Base-by-base conservation (phyloP, 225 moss, liverwort and hornwort genomes). In the Pseudisothecium myosuroides region DNA sequence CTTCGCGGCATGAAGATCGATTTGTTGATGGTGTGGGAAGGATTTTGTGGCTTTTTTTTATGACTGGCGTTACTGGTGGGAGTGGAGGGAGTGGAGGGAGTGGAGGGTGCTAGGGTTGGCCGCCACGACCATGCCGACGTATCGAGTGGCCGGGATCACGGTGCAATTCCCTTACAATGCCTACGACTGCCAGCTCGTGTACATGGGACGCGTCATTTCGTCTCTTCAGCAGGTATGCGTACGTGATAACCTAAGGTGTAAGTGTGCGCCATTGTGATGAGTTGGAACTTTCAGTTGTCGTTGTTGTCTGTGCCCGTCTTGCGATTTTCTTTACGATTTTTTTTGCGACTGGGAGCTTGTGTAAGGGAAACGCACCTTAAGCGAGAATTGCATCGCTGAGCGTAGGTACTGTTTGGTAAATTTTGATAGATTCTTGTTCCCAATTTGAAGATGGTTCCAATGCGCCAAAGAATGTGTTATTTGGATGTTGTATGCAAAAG, bases 131-230 rank as follows among this genome's bases (percentile, higher is more conserved):
- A 99, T 99, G 98, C 98, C 98, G 81, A 90, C 92, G 14, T 99
- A 99, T 88, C 95, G 88, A 86, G 91, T 99, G 52, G 95, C 90
- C 64, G 97, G 97, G 58, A 92, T 99, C 80, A 87, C 89, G 76
- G 98, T 99, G 63, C 91, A 96, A 82, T 99, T 99, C 79, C 98
- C 98, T 23, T 96, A 96, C 86, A 85, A 95, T 93, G 98, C 98
- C n/a, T 99, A 99, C 88, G 98, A 99, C 84, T 99, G 97, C 89
- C 98, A 99, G 90, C 95, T 99, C 49, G 96, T 99, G 47, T 99
- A 99, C 88, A 99, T 99, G 98, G 98, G 95, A 83, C 97, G 95
- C 81, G 97, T 99, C 77, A 97, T 99, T 76, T 93, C 94, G 86
- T 94, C 96, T 81, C 96, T 99, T 61, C 97, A 96, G 88, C 92